Base-by-base conservation (phyloP, 306 rosid species). In the Quercus gilva region DNA sequence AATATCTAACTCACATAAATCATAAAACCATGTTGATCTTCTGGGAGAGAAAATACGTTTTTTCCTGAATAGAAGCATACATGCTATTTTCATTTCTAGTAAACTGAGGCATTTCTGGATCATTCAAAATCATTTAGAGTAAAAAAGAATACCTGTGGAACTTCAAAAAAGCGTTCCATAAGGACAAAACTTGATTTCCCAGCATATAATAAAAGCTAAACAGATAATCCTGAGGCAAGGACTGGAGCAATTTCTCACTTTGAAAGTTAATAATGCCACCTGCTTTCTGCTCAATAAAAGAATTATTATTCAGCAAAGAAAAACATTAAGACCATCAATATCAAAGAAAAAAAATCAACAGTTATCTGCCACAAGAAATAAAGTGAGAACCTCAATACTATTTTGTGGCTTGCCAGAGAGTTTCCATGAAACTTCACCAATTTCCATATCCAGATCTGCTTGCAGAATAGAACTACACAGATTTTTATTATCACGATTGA, bases 111-210 rank as follows among this genome's bases (percentile, higher is more conserved):
- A 49, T 49, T 49, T 49, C 53, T 49, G 14, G 17, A 49, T 49
- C 53, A 49, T 49, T 10, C 53, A 49, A 49, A 49, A 49, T 49
- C 15, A 49, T 49, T 20, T 10, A 4, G 21, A 35, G 69, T 58
- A 65, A 74, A 63, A 73, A 59, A 52, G 35, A 79, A 56, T 45
- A 93, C 98, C 98, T 91, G 75, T 92, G 98, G 77, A 92, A 89
- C 71, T 86, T 88, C 55, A 91, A 67, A 88, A 92, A 92, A 13
- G 73, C 81, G 79, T 88, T 94, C 98, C 98, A 94, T 84, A 94
- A 88, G 86, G 82, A 92, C 67, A 76, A 57, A 29, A 94, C 73
- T 84, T 94, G 97, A 82, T 94, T 90, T 20, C 98, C 98, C 80
- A 92, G 64, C 31, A 77, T 74, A 83, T 83, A 80, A 43, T 86